Percentiles rank a stretch among this genome's conserved stretches.
Conservation (phyloP, 2,329 filamentous ascomycete species). For the Xylariaceae sp. region DNA sequence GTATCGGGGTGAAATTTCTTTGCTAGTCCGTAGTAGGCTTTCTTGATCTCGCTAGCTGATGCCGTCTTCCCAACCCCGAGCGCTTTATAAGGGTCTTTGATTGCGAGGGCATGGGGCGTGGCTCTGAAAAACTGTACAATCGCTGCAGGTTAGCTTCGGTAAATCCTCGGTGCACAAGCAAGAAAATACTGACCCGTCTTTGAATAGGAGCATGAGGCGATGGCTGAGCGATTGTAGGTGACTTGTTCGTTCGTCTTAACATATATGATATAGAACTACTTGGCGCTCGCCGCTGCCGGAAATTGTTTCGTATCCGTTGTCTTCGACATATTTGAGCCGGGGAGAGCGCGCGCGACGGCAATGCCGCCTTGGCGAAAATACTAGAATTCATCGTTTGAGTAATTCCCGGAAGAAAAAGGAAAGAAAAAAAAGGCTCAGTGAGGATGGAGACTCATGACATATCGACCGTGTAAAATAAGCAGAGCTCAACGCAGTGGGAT, state of each 20-base stretch:
- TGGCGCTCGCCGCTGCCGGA: constrained; percentile 33
- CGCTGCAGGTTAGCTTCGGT: constrained; percentile 15
- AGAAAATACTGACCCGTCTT: constrained; percentile 21
- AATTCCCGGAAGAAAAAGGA: constrained; percentile 2
- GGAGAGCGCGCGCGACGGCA: constrained; percentile 42
- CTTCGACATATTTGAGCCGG: constrained; percentile 38
- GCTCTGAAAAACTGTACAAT: constrained; percentile 52
- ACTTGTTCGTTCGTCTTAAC: constrained; percentile 18
- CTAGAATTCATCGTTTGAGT: constrained; percentile 42
- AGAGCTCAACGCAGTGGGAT: background rate
- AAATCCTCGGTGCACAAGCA: background rate
- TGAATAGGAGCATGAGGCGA: constrained; percentile 9
- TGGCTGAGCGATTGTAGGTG: constrained; percentile 7
- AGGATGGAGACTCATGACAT: background rate
- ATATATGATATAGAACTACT: constrained; percentile 24
- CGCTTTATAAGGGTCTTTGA: constrained; percentile 78
- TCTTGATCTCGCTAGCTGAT: constrained; percentile 87
- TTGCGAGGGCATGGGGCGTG: constrained; percentile 44
- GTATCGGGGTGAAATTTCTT: constrained; percentile 98
- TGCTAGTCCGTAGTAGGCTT: constrained; percentile 93
- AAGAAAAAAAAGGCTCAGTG: background rate
- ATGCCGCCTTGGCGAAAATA: constrained; percentile 42
- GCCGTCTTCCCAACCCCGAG: constrained; percentile 80
- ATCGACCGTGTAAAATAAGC: background rate
- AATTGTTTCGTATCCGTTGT: constrained; percentile 36